Evolutionary conservation across 2,329 filamentous ascomycete genomes (phyloP).

Genomic region (Phialophora verrucosa): DNA sequence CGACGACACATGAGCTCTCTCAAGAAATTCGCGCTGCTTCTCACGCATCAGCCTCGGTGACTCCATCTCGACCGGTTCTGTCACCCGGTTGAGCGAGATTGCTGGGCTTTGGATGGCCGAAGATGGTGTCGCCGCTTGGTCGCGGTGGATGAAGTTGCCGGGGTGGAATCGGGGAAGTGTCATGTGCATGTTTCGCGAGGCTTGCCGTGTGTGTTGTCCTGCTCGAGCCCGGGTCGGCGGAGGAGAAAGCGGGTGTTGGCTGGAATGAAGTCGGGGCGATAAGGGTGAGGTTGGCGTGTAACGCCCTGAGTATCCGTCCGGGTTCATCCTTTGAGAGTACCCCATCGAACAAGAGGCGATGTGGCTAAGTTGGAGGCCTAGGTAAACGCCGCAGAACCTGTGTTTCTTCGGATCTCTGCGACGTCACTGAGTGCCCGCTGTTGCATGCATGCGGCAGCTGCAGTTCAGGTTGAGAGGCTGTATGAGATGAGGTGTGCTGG

Average conservation of each 20-base stretch:
- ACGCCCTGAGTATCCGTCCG: slow-evolving; percentile 31
- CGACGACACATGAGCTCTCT: slow-evolving; percentile 44
- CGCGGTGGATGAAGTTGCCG: slow-evolving; percentile 48
- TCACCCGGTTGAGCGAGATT: slow-evolving; percentile 37
- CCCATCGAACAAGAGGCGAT: slow-evolving; percentile 17
- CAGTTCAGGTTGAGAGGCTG: not conserved
- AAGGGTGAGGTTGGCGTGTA: slow-evolving; percentile 41
- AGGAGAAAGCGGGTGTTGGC: slow-evolving; percentile 42
- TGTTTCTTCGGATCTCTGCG: slow-evolving; percentile 19
- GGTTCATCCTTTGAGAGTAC: slow-evolving; percentile 24
- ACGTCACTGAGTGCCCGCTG: slow-evolving; percentile 11
- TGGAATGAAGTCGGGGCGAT: slow-evolving; percentile 34
- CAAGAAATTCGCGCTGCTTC: slow-evolving; percentile 53
- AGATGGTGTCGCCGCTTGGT: slow-evolving; percentile 44
- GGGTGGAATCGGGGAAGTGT: slow-evolving; percentile 55
- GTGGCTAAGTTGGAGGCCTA: not conserved
- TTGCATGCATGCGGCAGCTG: slow-evolving; percentile 32
- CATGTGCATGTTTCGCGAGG: slow-evolving; percentile 48
- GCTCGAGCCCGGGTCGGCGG: slow-evolving; percentile 44
- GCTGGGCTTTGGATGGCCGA: slow-evolving; percentile 42
- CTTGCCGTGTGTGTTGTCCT: slow-evolving; percentile 44
- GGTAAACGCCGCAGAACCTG: slow-evolving; percentile 18
- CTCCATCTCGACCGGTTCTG: slow-evolving; percentile 42
- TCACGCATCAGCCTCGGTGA: slow-evolving; percentile 46
- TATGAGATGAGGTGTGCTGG: not conserved